Evolutionary conservation across 73 alveolate species (phyloP).

Genomic region (Tetrahymena malaccensis): DNA sequence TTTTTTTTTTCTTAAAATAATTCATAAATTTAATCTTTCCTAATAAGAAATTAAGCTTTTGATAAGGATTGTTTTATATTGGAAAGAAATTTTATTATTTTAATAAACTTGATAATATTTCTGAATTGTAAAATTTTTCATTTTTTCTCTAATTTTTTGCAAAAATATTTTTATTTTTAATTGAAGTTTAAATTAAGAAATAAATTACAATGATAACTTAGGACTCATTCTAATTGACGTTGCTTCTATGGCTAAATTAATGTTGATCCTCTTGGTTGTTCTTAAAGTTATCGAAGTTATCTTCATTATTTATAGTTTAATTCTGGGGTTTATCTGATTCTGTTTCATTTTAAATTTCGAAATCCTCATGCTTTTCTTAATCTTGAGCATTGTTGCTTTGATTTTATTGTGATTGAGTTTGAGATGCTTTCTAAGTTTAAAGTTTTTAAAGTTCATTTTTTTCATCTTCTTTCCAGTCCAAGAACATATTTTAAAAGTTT

Average conservation of each 20-base stretch:
- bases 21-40: no score
- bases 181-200: no score
- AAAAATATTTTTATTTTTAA: no score
- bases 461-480: background rate
- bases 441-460: background rate
- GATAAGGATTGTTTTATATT: no score
- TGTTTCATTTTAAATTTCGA: background rate
- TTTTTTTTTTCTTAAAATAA: no score
- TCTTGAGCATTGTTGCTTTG: background rate
- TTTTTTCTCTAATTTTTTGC: no score
- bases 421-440: background rate
- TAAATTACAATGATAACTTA: background rate
- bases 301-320: background rate
- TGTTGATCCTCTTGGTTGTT: background rate
- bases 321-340: background rate
- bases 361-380: background rate
- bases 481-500: background rate
- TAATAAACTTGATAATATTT: no score
- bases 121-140: no score
- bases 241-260: background rate
- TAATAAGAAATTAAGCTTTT: no score
- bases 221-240: background rate
- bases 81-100: no score
- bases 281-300: background rate
- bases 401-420: background rate